Percentiles rank a stretch among this genome's conserved stretches.
These are phyloP conservation scores for Dryadomyces quercivorus DNA, from an alignment of 2,329 filamentous ascomycete species.

Conservation along the genomic window DNA sequence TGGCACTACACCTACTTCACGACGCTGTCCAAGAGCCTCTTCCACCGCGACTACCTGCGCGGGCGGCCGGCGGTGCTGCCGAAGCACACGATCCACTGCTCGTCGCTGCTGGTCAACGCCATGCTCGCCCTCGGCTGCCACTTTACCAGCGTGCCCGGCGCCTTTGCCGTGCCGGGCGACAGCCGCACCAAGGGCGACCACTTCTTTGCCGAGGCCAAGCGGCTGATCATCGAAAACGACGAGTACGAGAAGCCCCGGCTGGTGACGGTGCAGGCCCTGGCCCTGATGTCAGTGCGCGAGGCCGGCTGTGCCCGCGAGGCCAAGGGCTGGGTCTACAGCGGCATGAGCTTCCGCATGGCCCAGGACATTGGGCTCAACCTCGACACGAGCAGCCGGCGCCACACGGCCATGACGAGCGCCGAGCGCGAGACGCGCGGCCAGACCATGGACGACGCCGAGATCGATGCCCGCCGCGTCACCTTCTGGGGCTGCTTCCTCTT, in stretches of 20 bases:
- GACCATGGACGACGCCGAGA: slow-evolving; percentile 59
- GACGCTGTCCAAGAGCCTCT: slow-evolving; percentile 72
- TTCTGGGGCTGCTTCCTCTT: slow-evolving; percentile 99
- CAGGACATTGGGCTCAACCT: slow-evolving; percentile 87
- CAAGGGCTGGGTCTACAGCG: slow-evolving; percentile 96
- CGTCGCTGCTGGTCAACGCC: slow-evolving; percentile 78
- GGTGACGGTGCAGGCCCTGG: slow-evolving; percentile 84
- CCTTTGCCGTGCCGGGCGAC: slow-evolving; percentile 59
- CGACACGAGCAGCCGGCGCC: slow-evolving; percentile 47
- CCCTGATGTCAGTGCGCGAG: slow-evolving; percentile 91
- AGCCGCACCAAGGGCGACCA: slow-evolving; percentile 84
- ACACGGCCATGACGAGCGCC: slow-evolving; percentile 30
- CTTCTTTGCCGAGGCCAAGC: slow-evolving; percentile 89
- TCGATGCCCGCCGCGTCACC: slow-evolving; percentile 80
- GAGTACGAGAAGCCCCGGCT: slow-evolving; percentile 83
- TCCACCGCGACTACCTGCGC: slow-evolving; percentile 71
- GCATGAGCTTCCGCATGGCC: slow-evolving; percentile 97
- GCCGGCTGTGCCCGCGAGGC: slow-evolving; percentile 89
- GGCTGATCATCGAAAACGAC: slow-evolving; percentile 79
- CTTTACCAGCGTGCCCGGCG: slow-evolving; percentile 67
- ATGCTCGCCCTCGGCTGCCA: slow-evolving; percentile 91
- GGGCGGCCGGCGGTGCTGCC: slow-evolving; percentile 46
- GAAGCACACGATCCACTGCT: slow-evolving; percentile 64
- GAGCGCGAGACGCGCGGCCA: slow-evolving; percentile 34
- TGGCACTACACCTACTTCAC: slow-evolving; percentile 98